phyloP scores from a whole-genome alignment of 495 filamentous ascomycete species.

The Aspergillus haitiensis region DNA sequence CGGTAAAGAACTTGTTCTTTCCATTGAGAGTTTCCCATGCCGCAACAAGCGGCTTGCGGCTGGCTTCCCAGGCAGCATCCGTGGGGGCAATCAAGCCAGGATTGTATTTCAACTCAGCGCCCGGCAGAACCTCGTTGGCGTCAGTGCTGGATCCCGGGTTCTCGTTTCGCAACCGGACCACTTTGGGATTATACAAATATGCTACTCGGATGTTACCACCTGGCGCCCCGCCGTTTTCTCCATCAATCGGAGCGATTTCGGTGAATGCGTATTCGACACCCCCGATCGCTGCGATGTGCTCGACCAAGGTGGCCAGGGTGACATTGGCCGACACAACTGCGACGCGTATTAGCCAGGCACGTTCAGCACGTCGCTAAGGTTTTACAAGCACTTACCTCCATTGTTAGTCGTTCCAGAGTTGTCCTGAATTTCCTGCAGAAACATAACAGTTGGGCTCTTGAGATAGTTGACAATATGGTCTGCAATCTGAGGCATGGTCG shows the following conservation, averaged over 20 bases:
- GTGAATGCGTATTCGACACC: slow-evolving; percentile 34
- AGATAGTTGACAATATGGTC: slow-evolving; percentile 56
- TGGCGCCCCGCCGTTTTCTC: slow-evolving; percentile 56
- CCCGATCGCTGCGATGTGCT: slow-evolving; percentile 16
- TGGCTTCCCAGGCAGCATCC: slow-evolving; percentile 52
- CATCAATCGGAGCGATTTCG: slow-evolving; percentile 49
- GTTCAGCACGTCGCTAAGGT: neutral
- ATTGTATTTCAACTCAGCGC: slow-evolving; percentile 54
- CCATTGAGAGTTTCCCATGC: slow-evolving; percentile 52
- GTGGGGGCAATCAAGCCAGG: slow-evolving; percentile 58
- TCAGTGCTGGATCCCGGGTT: slow-evolving; percentile 45
- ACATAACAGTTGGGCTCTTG: slow-evolving; percentile 53
- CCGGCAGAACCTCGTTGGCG: slow-evolving; percentile 49
- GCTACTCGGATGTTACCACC: slow-evolving; percentile 66
- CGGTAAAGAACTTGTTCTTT: slow-evolving; percentile 52
- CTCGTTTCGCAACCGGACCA: slow-evolving; percentile 50
- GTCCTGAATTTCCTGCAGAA: slow-evolving; percentile 64
- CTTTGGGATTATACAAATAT: slow-evolving; percentile 56
- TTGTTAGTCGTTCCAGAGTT: slow-evolving; percentile 53
- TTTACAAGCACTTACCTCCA: slow-evolving; percentile 35
- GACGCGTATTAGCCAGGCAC: neutral
- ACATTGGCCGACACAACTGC: slow-evolving; percentile 33
- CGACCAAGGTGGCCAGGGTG: slow-evolving; percentile 35
- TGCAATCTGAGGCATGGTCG: slow-evolving; percentile 50
- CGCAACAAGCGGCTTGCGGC: slow-evolving; percentile 59